Conservation (phyloP, 2,329 filamentous ascomycete species). For the Furcasterigmium sp. region DNA sequence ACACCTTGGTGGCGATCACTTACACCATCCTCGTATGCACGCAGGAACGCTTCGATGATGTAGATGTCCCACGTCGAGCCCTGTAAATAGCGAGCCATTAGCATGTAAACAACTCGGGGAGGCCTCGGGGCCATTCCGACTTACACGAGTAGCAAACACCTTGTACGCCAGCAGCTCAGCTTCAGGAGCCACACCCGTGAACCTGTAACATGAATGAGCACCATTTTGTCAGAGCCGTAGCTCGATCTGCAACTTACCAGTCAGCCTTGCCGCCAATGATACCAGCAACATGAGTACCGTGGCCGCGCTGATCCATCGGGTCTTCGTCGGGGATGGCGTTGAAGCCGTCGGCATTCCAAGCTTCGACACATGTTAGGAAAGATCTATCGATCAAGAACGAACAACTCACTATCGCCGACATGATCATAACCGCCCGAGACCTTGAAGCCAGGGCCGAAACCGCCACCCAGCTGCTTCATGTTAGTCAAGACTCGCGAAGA, state of each 20-base stretch:
- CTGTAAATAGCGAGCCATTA: constrained; percentile 17
- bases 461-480: constrained; percentile 33
- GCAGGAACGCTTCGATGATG: constrained; percentile 1
- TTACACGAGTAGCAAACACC: constrained; percentile 24
- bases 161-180: constrained; percentile 38
- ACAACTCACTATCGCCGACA: constrained; percentile 25
- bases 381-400: too few relatives aligned
- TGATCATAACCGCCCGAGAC: constrained; percentile 36
- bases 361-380: not conserved
- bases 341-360: not conserved
- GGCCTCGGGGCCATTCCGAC: not conserved
- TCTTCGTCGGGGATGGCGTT: constrained; percentile 19
- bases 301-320: constrained; percentile 27
- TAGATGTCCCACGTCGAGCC: constrained; percentile 18
- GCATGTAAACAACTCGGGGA: too few relatives aligned
- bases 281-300: constrained; percentile 40
- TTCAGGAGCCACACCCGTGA: constrained; percentile 39
- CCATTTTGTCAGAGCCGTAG: too few relatives aligned
- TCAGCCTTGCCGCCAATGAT: constrained; percentile 40
- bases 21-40: constrained; percentile 1
- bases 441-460: constrained; percentile 37
- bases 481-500: too few relatives aligned
- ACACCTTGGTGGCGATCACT: not conserved
- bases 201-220: too few relatives aligned
- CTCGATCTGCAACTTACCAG: too few relatives aligned